Evolutionary conservation across 768 basidiomycete species (phyloP), one percentile per base, ranked within the genome.

Genomic region (Sporobolomyces phaffii): DNA sequence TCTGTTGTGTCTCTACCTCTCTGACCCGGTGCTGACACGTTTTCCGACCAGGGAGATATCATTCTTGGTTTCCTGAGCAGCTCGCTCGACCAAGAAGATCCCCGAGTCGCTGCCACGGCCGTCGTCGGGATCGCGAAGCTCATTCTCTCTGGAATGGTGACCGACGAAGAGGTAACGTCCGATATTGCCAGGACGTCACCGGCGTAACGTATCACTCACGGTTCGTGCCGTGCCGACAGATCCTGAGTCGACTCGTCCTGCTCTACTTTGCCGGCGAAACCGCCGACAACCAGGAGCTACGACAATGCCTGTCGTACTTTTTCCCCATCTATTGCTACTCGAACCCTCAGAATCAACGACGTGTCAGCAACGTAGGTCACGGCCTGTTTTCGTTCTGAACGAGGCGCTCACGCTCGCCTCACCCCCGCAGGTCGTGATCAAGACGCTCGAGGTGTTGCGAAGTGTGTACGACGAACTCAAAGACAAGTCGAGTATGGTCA

Each of bases 111-210:
- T 67, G 89, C 90, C 2, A 77, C 88, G 8, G 79, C 91, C 17
- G 86, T 86, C 65, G 80, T 88, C 33, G 92, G 93, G 0, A 80
- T 90, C 6, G 82, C 90, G n/a, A 98, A 98, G 78, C 81, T 98
- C 29, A 82, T 91, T 74, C 79, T 92, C 9, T 80, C 86, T 0
- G 88, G 88, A 0, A 85, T 89, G 81, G 80, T 92, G 62, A 80
- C 83, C 1, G 87, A 92, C 64, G 82, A 86, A 33, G 79, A 82
- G 56, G 92, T 89, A 72, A 48, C n/a, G n/a, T n/a, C n/a, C n/a
- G n/a, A n/a, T n/a, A n/a, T n/a, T n/a, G n/a, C n/a, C n/a, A n/a
- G n/a, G n/a, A n/a, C n/a, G n/a, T n/a, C n/a, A n/a, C n/a, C n/a
- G n/a, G n/a, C n/a, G n/a, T n/a, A n/a, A n/a, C n/a, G n/a, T n/a